Percentiles rank a stretch among this genome's conserved stretches.
phyloP scores from a whole-genome alignment of 179 eudicot genomes.

The Beta macrorhiza region DNA sequence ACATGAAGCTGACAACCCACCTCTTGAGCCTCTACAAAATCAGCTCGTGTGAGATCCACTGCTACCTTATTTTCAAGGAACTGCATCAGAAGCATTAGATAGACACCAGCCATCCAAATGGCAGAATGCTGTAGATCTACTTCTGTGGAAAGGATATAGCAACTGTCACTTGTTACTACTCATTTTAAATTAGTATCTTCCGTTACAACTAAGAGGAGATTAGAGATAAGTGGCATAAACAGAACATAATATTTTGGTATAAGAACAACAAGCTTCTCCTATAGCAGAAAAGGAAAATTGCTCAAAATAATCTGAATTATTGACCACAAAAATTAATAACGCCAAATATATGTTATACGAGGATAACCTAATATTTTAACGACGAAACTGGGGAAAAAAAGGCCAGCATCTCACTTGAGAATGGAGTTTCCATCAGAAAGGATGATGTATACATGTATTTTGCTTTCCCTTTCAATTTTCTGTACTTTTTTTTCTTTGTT shows the following conservation, averaged over 20 bases:
- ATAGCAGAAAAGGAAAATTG: not conserved
- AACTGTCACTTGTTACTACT: conserved; percentile 5
- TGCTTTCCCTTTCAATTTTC: not conserved
- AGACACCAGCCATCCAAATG: conserved; percentile 95
- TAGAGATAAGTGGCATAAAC: not conserved
- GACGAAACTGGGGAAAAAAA: not conserved
- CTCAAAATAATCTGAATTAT: not conserved
- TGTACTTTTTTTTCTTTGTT: not conserved
- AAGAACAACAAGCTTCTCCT: not conserved
- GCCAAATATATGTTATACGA: not conserved
- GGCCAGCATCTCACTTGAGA: not conserved
- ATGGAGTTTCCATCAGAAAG: not conserved
- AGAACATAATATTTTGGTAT: not conserved
- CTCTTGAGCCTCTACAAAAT: conserved; percentile 97
- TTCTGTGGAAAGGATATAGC: conserved; percentile 45
- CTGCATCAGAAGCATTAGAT: conserved; percentile 89
- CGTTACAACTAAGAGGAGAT: conserved; percentile 2
- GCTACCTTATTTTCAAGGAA: conserved; percentile 96
- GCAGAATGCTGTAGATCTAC: conserved; percentile 89
- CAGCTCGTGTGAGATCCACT: conserved; percentile 89
- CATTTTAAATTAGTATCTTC: not conserved
- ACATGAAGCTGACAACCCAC: conserved; percentile 36
- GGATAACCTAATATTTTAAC: not conserved
- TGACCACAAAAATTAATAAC: not conserved
- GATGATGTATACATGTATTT: not conserved